Base-by-base conservation (phyloP, 208 protist species). In the Blastocrithidia nonstop region DNA sequence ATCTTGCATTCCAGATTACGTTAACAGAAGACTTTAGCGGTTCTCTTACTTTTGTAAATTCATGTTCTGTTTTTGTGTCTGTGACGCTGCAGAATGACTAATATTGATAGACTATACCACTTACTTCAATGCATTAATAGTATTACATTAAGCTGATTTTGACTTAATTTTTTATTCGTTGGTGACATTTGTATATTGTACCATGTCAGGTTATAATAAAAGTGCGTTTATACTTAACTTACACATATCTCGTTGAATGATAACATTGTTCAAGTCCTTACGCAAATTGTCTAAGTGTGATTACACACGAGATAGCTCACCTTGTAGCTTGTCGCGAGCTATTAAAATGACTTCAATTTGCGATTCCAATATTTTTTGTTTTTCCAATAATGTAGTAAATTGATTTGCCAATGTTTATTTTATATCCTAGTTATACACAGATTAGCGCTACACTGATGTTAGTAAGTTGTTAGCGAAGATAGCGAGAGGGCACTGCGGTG, bases 281-380 rank as follows among this genome's bases (percentile, higher is more conserved):
- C 80, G 66, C 29, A 79, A 66, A 19, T 71, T 56, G 6, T 62
- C 59, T 49, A 88, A 63, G 46, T 88, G 79, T 49, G 77, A 71
- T 60, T 93, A 78, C 13, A 87, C 66, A 17, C 83, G 71, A 21
- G 62, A 55, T 31, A 88, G 36, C 46, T 93, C 83, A 0, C 79
- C 78, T 6, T 63, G 64, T 16, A 93, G 60, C 42, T 86, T 87
- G 43, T 93, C 83, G 29, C 73, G 68, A 16, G 82, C 67, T 16
- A 74, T 17, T 7, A 58, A 54, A 29, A 80, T 65, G 39, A 66
- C 54, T 19, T 69, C 71, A 29, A 54, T 47, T 1, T 65, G 40
- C 2, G 62, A 58, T 26, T 61, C 62, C 9, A 87, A 66, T 45
- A 65, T 55, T 33, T 91, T 75, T 48, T 87, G 74, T 50, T 91